phyloP scores from a whole-genome alignment of 2,329 filamentous ascomycete genomes.

The Zalaria sp. region DNA sequence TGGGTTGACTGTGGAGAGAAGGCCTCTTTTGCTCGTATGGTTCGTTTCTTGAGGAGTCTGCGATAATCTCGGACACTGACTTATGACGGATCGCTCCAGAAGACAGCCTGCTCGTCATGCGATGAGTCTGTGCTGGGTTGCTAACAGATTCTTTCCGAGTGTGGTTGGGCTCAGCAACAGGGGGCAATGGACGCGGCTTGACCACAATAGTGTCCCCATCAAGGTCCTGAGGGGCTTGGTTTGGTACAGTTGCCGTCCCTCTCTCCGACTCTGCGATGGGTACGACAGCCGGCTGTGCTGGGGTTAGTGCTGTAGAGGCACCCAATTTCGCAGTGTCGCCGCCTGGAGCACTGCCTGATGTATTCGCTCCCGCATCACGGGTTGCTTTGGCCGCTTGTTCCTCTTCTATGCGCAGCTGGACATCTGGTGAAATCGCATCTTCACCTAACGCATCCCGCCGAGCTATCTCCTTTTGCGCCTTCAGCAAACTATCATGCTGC shows the following conservation, averaged over 20 bases:
- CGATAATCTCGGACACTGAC: conserved; percentile 59
- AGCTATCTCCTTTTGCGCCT: conserved; percentile 33
- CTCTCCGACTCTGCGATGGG: too few species aligned
- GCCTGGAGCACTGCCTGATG: too few species aligned
- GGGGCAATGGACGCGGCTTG: background rate
- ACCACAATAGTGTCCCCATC: background rate
- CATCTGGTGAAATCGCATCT: conserved; percentile 39
- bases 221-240: too few species aligned
- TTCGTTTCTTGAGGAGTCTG: conserved; percentile 32
- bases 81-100: conserved; percentile 59
- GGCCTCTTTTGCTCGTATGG: background rate
- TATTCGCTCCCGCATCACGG: conserved; percentile 1
- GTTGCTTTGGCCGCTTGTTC: conserved; percentile 5
- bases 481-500: conserved; percentile 37
- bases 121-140: background rate
- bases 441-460: conserved; percentile 26
- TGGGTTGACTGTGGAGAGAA: background rate
- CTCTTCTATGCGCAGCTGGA: conserved; percentile 34
- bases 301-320: too few species aligned
- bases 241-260: too few species aligned
- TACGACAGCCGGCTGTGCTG: too few species aligned
- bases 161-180: background rate
- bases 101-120: conserved; percentile 19
- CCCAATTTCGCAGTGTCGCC: too few species aligned
- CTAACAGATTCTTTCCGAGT: background rate